These are phyloP conservation scores for Russula virescens DNA, from an alignment of 768 basidiomycete genomes.

Conservation along the genomic window DNA sequence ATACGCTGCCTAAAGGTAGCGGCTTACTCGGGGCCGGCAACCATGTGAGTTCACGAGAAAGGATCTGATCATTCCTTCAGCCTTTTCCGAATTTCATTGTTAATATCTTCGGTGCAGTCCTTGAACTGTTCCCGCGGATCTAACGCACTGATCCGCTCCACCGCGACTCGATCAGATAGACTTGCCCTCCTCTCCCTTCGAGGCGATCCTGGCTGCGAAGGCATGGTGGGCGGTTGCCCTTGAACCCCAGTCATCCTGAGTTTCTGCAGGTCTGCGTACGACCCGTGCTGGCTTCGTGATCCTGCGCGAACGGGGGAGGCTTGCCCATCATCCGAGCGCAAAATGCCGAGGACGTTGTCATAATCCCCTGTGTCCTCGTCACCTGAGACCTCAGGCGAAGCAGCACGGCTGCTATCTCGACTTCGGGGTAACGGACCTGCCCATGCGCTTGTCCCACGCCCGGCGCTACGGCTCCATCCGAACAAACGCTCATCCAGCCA, in stretches of 20 bases:
- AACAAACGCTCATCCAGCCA: conserved; percentile 93
- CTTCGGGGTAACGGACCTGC: conserved; percentile 46
- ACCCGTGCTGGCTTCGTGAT: conserved; percentile 57
- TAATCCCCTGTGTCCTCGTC: conserved; percentile 89
- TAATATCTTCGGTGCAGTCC: conserved; percentile 60
- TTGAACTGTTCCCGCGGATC: conserved; percentile 54
- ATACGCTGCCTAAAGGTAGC: conserved; percentile 23
- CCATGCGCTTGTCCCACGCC: conserved; percentile 84
- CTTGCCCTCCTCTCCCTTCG: conserved; percentile 48
- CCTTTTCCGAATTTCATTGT: conserved; percentile 50
- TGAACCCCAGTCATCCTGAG: conserved; percentile 36
- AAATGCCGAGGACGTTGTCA: conserved; percentile 73
- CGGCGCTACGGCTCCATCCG: conserved; percentile 76
- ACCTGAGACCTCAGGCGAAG: conserved; percentile 73
- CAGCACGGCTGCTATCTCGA: conserved; percentile 56
- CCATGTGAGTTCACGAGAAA: conserved; percentile 19
- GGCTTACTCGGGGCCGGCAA: conserved; percentile 13
- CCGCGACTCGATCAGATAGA: conserved; percentile 57
- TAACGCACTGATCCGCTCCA: conserved; percentile 56
- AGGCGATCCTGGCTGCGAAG: conserved; percentile 22
- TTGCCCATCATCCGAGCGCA: conserved; percentile 47
- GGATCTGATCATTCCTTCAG: conserved; percentile 1
- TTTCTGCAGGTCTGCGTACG: conserved; percentile 78
- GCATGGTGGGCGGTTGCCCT: conserved; percentile 27
- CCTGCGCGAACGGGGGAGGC: conserved; percentile 33